Evolutionary conservation across 768 basidiomycete species (phyloP), one percentile per base, ranked within the genome.

Genomic region (Xanthoconium purpureum): DNA sequence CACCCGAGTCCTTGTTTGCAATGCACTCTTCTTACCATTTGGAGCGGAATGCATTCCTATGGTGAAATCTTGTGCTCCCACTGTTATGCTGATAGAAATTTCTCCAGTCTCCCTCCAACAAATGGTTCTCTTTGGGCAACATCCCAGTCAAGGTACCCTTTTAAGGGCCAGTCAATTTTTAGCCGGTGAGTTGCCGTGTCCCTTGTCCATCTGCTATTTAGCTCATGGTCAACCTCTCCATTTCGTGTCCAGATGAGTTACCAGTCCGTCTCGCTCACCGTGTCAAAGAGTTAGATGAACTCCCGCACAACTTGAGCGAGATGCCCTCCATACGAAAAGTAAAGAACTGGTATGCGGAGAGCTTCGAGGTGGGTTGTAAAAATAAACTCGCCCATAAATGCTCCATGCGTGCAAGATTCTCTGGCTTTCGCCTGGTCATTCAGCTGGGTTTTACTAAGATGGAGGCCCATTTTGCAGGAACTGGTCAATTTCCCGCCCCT

Each of bases 321-420:
- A 97, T 97, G 96, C 85, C 88, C 0, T 90, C 89, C 38, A 98
- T 99, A 61, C 84, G 85, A 55, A 94, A 91, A 69, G 91, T 99
- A 57, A 95, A 94, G 77, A 88, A 96, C 66, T 99, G 97, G 97
- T 99, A 99, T 72, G 96, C 96, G 1, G 93, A 98, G 77, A 93
- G 91, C 15, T 98, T 99, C 71, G 91, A 98, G 82, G 96, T 95
- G 51, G 50, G 85, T 61, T 33, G 32, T 40, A 17, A n/a, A 18
- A 12, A 42, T 14, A 14, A 14, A 0, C 12, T 18, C 32, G 5
- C 11, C 1, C 37, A 47, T 32, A 6, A 10, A 28, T 14, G n/a
- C 17, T 35, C 15, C 35, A 17, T 20, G 15, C 37, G 18, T 29
- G 12, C 17, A 43, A 32, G 48, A 24, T 32, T 18, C 15, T 18